Evolutionary conservation across 2,329 filamentous ascomycete species (phyloP), one percentile per base, ranked within the genome.

Genomic region (Cladorrhinum sp.): DNA sequence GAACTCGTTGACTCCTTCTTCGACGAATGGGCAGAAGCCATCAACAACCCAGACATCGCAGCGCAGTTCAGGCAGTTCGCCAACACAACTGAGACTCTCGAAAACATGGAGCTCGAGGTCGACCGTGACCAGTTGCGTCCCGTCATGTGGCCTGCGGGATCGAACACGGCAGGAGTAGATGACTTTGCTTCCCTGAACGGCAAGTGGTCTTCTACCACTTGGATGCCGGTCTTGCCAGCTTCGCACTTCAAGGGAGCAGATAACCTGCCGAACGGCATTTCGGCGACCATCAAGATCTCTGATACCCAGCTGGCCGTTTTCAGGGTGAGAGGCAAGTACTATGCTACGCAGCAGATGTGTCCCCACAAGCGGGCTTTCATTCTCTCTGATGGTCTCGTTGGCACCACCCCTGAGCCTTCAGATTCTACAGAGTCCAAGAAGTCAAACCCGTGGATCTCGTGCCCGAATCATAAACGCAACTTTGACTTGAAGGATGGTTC

Each of bases 281-380:
- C 86, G 9, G 87, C 90, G 3, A 88, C 87, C 29, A 79, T 96
- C 75, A 95, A 96, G 79, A 85, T 91, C 49, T 91, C 92, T 49
- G 92, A 96, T 73, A 96, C 92, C 0, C 92, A 96, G 74, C 82
- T 96, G 1, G 92, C 92, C 7, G 79, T 96, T 57, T 96, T 93
- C 85, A 90, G 92, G 68, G 83, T 96, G 63, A 84, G 85, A 57
- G 92, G 91, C 20, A 84, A 83, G 57, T 96, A 88, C 79, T 93
- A 93, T 74, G 90, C 90, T 61, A 90, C 89, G 13, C 92, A 96
- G 77, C 91, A 96, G 72, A 96, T 96, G 92, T 96, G 92, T 73
- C 92, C 92, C 9, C 92, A 96, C 77, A 95, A 93, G 76, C 88
- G 92, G 10, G 88, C 92, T 1, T 96, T 96, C 70, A 88, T 93